phyloP scores from a whole-genome alignment of 169 alveolate genomes.

The Plasmodium coatneyi region DNA sequence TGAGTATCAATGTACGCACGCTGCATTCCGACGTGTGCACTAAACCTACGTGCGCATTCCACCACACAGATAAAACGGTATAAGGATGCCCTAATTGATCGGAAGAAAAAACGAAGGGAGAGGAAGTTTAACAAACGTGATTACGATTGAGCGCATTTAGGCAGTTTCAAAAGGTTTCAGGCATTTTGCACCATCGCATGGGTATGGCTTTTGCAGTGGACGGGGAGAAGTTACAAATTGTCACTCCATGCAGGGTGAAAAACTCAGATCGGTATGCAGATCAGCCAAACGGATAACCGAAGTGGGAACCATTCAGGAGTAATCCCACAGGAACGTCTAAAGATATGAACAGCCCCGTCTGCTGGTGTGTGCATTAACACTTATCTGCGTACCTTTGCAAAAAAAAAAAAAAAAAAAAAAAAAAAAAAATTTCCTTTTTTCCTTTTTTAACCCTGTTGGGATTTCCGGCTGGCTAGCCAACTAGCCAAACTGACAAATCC shows the following conservation, averaged over 20 bases:
- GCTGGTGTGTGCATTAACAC: not conserved
- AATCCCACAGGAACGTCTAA: not conserved
- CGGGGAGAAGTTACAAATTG: not conserved
- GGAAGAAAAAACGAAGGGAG: conserved; percentile 38
- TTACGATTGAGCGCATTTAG: not conserved
- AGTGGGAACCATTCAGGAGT: not conserved
- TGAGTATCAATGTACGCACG: not conserved
- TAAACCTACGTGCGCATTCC: not conserved
- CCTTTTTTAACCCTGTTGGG: not conserved
- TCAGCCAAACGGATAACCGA: not conserved
- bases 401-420: no score
- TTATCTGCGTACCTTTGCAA: not conserved
- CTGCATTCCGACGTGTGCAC: not conserved
- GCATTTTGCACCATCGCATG: not conserved
- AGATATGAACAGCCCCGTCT: not conserved
- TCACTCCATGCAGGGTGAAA: not conserved
- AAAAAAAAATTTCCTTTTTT: not conserved
- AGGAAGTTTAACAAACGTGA: conserved; percentile 55
- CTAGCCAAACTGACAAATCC: conserved; percentile 5
- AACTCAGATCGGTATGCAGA: not conserved
- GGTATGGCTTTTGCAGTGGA: not conserved
- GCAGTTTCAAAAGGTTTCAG: no score
- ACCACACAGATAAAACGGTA: conserved; percentile 24
- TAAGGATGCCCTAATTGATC: conserved; percentile 34
- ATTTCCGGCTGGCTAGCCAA: not conserved